Evolutionary conservation across 805 yeast species (phyloP), one percentile per base, ranked within the genome.

Genomic region (Jamesozyma jinghongensis): DNA sequence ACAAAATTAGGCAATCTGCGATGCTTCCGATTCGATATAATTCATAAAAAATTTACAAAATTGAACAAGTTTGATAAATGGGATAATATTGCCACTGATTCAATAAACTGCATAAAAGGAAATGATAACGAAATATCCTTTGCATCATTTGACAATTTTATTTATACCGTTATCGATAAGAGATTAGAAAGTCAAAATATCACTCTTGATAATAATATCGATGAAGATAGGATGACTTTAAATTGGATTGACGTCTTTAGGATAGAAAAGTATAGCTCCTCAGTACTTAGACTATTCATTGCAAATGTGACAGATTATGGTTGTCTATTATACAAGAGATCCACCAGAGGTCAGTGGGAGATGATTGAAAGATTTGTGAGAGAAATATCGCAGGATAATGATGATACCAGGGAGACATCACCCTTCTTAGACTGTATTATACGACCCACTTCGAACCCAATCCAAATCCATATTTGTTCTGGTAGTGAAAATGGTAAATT

Each of bases 401-500:
- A 34, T 3, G 19, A 18, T 17, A 19, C 8, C 17, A 6, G 18
- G 6, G 51, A 48, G 25, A 22, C 19, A 14, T 38, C 46, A 16
- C 43, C 51, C 2, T 40, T 40, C 17, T 34, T 53, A 16, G 46
- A 54, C 32, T 51, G 56, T 36, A 27, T 39, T 12, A 31, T 51
- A 6, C 22, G 14, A 4, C 8, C 28, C 8, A 32, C n/a, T 37
- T 29, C 32, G 20, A 26, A 42, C 7, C 25, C 26, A 2, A 36
- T 44, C 34, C 22, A 29, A 19, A 27, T 47, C n/a, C 10, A n/a
- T 10, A 44, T 54, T 8, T 30, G 40, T 2, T 33, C 49, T 37
- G 56, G 59, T 4, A 53, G 57, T 36, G 54, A 52, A 37, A 14
- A 38, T 19, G 53, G 53, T 2, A 40, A 42, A 28, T 10, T 52